Percentiles rank a stretch among this genome's conserved stretches.
Evolutionary conservation across 1,284 basidiomycete genomes (phyloP).

Genomic region (Ceratobasidium papillatum): DNA sequence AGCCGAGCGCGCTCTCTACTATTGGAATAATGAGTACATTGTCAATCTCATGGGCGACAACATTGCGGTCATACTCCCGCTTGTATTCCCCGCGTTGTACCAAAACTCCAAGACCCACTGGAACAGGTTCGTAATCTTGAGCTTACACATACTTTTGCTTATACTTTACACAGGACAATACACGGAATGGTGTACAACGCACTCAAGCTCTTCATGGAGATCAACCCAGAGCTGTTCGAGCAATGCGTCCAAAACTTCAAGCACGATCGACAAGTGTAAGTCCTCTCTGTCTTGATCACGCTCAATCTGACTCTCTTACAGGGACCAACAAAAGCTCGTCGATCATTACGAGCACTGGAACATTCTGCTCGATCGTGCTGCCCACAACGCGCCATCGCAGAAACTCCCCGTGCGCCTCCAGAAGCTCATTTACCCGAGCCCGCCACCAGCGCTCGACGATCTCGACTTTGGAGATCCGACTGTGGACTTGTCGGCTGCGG

Average conservation of each 20-base stretch:
- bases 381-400: constrained; percentile 68
- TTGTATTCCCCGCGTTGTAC: constrained; percentile 98
- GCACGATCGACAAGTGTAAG: constrained; percentile 84
- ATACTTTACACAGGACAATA: constrained; percentile 75
- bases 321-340: constrained; percentile 84
- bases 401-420: constrained; percentile 71
- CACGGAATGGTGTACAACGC: constrained; percentile 99
- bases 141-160: constrained; percentile 30
- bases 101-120: constrained; percentile 97
- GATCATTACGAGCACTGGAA: constrained; percentile 86
- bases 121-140: constrained; percentile 80
- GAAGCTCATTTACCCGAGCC: constrained; percentile 76
- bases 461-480: constrained; percentile 84
- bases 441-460: constrained; percentile 81
- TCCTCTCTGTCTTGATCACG: constrained; percentile 45
- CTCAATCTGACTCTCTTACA: constrained; percentile 51
- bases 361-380: constrained; percentile 75
- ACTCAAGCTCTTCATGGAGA: constrained; percentile 98
- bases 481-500: constrained; percentile 85
- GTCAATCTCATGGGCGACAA: constrained; percentile 99
- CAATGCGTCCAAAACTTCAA: constrained; percentile 95
- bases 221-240: constrained; percentile 96
- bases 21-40: constrained; percentile 99
- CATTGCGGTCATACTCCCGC: constrained; percentile 86
- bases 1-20: constrained; percentile 90